Conservation (phyloP, 495 filamentous ascomycete genomes). For the Jackrogersella minutella region DNA sequence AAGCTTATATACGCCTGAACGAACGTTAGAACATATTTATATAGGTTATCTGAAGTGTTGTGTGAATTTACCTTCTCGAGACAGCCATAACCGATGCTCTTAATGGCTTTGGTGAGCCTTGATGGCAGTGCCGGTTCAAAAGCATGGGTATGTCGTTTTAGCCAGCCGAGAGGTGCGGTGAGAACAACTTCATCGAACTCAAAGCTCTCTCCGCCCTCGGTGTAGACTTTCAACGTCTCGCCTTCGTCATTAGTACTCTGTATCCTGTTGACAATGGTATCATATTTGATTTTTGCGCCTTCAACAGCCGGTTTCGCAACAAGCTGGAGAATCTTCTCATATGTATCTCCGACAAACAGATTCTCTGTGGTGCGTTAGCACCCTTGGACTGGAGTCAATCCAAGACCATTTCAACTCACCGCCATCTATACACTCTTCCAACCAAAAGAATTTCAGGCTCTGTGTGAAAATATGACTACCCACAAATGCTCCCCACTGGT, state of each 20-base stretch:
- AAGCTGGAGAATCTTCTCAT: constrained; percentile 73
- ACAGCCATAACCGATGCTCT: constrained; percentile 81
- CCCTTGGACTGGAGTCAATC: not conserved
- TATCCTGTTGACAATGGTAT: constrained; percentile 51
- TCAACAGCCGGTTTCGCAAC: constrained; percentile 70
- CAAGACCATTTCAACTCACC: constrained; percentile 58
- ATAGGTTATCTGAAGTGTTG: not conserved
- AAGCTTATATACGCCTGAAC: constrained; percentile 83
- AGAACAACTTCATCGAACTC: constrained; percentile 86
- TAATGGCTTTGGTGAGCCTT: constrained; percentile 74
- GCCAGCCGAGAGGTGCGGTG: constrained; percentile 86
- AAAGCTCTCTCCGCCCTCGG: constrained; percentile 58
- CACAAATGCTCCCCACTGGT: constrained; percentile 89
- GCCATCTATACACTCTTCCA: constrained; percentile 95
- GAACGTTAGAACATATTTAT: constrained; percentile 7
- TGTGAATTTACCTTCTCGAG: constrained; percentile 75
- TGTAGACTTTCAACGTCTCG: constrained; percentile 61
- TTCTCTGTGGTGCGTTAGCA: constrained; percentile 67
- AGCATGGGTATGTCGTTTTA: constrained; percentile 75
- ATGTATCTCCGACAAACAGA: constrained; percentile 86
- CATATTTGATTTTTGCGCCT: constrained; percentile 68
- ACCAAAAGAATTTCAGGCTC: constrained; percentile 89
- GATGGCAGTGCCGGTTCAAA: constrained; percentile 76
- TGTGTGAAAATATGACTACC: constrained; percentile 77
- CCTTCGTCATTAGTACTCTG: constrained; percentile 55